phyloP scores from a whole-genome alignment of 495 filamentous ascomycete genomes.

The Penicillium antarcticum region DNA sequence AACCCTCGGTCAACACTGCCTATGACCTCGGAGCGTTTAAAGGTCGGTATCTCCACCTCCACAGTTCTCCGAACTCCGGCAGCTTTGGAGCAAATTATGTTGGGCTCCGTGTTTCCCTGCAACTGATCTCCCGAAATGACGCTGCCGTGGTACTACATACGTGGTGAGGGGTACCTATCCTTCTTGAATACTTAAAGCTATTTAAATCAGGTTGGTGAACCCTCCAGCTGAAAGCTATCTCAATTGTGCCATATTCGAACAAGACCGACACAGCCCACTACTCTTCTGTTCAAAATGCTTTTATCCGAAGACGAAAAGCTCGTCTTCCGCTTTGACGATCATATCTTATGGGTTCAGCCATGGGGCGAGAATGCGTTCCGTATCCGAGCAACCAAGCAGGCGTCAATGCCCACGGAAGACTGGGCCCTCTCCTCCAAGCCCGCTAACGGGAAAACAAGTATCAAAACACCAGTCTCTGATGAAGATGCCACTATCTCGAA shows the following conservation, averaged over 20 bases:
- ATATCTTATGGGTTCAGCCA: slow-evolving; percentile 52
- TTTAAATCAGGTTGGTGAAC: too few species aligned
- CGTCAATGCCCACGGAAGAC: slow-evolving; percentile 46
- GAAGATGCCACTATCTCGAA: slow-evolving; percentile 45
- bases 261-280: background rate
- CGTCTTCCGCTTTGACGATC: slow-evolving; percentile 49
- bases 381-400: slow-evolving; percentile 48
- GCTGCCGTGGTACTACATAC: background rate
- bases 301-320: slow-evolving; percentile 36
- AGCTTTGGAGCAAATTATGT: background rate
- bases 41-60: slow-evolving; percentile 1
- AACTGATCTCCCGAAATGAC: background rate
- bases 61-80: background rate
- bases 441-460: slow-evolving; percentile 5
- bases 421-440: slow-evolving; percentile 47
- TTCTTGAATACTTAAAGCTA: background rate
- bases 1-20: background rate
- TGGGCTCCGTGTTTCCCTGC: background rate
- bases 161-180: slow-evolving; percentile 3
- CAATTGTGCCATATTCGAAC: background rate
- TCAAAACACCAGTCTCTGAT: slow-evolving; percentile 16
- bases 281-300: slow-evolving; percentile 33
- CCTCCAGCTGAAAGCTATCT: background rate
- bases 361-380: slow-evolving; percentile 55
- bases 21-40: slow-evolving; percentile 2